Conservation (phyloP, 306 rosid species). For the Aeschynomene evenia region DNA sequence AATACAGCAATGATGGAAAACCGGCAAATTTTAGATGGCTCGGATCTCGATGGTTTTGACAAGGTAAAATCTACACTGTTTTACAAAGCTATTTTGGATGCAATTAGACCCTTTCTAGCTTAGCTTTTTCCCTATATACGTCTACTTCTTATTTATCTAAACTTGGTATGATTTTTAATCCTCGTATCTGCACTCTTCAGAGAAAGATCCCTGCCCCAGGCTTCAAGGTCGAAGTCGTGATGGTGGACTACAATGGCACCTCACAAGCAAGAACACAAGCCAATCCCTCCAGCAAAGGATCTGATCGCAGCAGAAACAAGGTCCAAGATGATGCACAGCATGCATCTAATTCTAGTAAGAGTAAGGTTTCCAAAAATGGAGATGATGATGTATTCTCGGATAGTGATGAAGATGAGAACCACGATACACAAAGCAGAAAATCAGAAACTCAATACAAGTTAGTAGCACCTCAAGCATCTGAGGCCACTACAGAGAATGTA, state of each 20-base stretch:
- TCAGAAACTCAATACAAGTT: constrained; percentile 29
- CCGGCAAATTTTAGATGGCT: constrained; percentile 47
- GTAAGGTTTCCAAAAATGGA: constrained; percentile 38
- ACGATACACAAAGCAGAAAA: constrained; percentile 30
- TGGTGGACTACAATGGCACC: constrained; percentile 71
- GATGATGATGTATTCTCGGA: constrained; percentile 89
- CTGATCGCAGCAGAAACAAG: constrained; percentile 40
- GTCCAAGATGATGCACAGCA: constrained; percentile 27
- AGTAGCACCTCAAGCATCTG: constrained; percentile 43
- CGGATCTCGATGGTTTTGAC: constrained; percentile 87
- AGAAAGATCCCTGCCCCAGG: constrained; percentile 87
- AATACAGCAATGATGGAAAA: constrained; percentile 80
- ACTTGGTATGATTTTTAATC: constrained; percentile 24
- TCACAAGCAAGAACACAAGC: constrained; percentile 43
- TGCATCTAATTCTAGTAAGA: constrained; percentile 39
- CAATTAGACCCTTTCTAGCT: neutral
- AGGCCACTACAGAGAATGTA: constrained; percentile 30
- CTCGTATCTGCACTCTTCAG: constrained; percentile 46
- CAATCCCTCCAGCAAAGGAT: constrained; percentile 45
- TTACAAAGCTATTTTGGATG: constrained; percentile 5
- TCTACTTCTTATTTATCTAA: constrained; percentile 3
- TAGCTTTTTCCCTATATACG: neutral
- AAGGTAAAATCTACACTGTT: constrained; percentile 51
- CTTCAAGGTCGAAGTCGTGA: constrained; percentile 79
- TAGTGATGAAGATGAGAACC: constrained; percentile 71